Percentiles rank a stretch among this genome's conserved stretches.
Conservation (phyloP, 495 filamentous ascomycete species). For the Neurospora intermedia region DNA sequence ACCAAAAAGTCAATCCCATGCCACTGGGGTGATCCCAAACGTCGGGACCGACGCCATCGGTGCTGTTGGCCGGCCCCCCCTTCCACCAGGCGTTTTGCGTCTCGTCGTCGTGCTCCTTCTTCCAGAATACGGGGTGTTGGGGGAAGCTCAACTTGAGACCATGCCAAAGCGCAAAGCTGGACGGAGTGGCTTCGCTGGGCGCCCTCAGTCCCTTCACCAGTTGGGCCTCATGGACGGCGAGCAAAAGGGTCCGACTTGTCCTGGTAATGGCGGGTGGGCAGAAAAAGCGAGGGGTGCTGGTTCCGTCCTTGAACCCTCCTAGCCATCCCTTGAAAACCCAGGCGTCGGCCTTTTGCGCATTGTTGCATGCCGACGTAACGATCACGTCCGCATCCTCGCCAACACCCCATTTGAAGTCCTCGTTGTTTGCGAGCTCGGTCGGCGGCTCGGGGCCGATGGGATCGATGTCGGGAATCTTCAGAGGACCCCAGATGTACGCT, state of each 20-base stretch:
- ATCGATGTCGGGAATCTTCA: slow-evolving; percentile 37
- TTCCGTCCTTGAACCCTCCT: slow-evolving; percentile 25
- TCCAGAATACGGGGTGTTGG: slow-evolving; percentile 24
- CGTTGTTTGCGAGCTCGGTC: slow-evolving; percentile 24
- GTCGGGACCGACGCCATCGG: slow-evolving; percentile 17
- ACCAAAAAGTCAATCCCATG: slow-evolving; percentile 21
- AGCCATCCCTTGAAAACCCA: slow-evolving; percentile 41
- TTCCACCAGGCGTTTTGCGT: slow-evolving; percentile 21
- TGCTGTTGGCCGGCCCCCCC: slow-evolving; percentile 20
- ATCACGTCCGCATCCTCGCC: slow-evolving; percentile 49
- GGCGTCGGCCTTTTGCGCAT: slow-evolving; percentile 29
- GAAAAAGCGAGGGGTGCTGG: slow-evolving; percentile 20
- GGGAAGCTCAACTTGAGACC: slow-evolving; percentile 30
- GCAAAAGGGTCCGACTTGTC: slow-evolving; percentile 13
- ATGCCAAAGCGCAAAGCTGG: slow-evolving; percentile 32
- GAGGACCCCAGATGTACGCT: slow-evolving; percentile 51
- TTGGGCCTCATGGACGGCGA: slow-evolving; percentile 23
- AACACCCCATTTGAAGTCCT: slow-evolving; percentile 48
- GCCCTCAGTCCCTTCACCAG: slow-evolving; percentile 15
- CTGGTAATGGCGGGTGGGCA: slow-evolving; percentile 26
- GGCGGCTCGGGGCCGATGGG: slow-evolving; percentile 38
- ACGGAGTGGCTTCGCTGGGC: slow-evolving; percentile 27
- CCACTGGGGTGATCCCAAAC: slow-evolving; percentile 14
- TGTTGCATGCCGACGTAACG: slow-evolving; percentile 39
- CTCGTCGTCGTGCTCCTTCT: slow-evolving; percentile 9